These are phyloP conservation scores for Vitis hybrid DNA, from an alignment of 177 flowering plant genomes.

Conservation along the genomic window DNA sequence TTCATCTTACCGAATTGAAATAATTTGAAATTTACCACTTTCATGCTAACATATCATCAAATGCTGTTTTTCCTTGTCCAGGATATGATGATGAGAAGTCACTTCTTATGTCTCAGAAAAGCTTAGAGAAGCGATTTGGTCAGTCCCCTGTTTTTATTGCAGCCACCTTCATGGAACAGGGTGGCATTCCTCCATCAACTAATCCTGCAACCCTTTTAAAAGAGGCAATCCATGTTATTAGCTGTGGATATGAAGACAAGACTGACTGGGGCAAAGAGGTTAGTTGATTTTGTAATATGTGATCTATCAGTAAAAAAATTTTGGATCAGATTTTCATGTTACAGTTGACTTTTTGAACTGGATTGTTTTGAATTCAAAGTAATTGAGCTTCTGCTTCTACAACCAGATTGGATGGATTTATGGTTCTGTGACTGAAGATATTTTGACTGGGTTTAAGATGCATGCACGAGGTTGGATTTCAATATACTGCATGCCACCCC, in stretches of 20 bases:
- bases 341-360: too few relatives aligned
- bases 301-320: too few relatives aligned
- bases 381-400: slow-evolving; percentile 5
- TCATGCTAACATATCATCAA: too few relatives aligned
- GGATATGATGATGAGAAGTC: slow-evolving; percentile 90
- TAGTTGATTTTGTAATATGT: slow-evolving; percentile 2
- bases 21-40: too few relatives aligned
- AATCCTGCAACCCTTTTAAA: slow-evolving; percentile 87
- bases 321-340: too few relatives aligned
- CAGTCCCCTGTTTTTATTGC: slow-evolving; percentile 96
- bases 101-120: slow-evolving; percentile 97
- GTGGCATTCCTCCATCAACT: slow-evolving; percentile 95
- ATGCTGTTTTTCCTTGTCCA: slow-evolving; percentile 24
- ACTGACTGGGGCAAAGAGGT: slow-evolving; percentile 99
- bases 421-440: slow-evolving; percentile 98
- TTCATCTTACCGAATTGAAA: too few relatives aligned
- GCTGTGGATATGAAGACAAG: slow-evolving; percentile 97
- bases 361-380: not conserved
- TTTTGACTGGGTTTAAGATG: slow-evolving; percentile 98
- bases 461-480: slow-evolving; percentile 99
- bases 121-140: slow-evolving; percentile 95
- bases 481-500: slow-evolving; percentile 93
- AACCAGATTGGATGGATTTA: slow-evolving; percentile 97
- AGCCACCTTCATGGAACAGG: slow-evolving; percentile 93
- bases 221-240: slow-evolving; percentile 98